Evolutionary conservation across 495 filamentous ascomycete genomes (phyloP).

Genomic region (Xylaria scruposa): DNA sequence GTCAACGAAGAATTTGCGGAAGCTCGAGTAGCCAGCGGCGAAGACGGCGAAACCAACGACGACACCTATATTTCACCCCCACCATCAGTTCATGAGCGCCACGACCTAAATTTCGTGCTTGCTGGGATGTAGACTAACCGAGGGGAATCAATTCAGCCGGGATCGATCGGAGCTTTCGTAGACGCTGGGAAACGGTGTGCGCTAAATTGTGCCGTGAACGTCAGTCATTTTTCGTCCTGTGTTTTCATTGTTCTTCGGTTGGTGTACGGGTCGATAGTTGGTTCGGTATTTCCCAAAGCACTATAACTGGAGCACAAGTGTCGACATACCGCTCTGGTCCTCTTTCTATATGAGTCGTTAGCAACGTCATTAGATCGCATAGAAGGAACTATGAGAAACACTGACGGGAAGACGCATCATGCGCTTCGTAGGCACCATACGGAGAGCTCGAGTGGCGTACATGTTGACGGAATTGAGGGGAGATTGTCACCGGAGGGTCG

Average conservation of each 20-base stretch:
- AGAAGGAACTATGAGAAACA: constrained; percentile 31
- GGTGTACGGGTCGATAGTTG: background rate
- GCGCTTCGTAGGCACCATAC: constrained; percentile 64
- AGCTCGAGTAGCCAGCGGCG: constrained; percentile 80
- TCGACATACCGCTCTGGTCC: constrained; percentile 79
- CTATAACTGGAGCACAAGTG: background rate
- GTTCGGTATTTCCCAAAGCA: background rate
- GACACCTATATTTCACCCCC: constrained; percentile 62
- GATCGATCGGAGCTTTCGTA: constrained; percentile 83
- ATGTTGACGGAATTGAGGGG: constrained; percentile 55
- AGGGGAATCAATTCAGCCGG: constrained; percentile 95
- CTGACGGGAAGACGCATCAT: constrained; percentile 84
- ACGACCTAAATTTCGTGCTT: background rate
- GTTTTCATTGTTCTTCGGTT: background rate
- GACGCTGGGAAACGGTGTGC: constrained; percentile 96
- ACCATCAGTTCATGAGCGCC: constrained; percentile 24
- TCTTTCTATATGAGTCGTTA: constrained; percentile 68
- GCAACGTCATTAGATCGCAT: constrained; percentile 36
- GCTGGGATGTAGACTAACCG: constrained; percentile 63
- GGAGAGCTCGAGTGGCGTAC: constrained; percentile 67
- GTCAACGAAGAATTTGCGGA: constrained; percentile 82
- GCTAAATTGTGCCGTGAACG: constrained; percentile 57
- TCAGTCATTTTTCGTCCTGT: background rate
- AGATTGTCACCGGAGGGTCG: constrained; percentile 28
- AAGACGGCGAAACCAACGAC: constrained; percentile 73